Base-by-base conservation (phyloP, 192 early-diverging fungal species). In the Coemansia guatemalensis region DNA sequence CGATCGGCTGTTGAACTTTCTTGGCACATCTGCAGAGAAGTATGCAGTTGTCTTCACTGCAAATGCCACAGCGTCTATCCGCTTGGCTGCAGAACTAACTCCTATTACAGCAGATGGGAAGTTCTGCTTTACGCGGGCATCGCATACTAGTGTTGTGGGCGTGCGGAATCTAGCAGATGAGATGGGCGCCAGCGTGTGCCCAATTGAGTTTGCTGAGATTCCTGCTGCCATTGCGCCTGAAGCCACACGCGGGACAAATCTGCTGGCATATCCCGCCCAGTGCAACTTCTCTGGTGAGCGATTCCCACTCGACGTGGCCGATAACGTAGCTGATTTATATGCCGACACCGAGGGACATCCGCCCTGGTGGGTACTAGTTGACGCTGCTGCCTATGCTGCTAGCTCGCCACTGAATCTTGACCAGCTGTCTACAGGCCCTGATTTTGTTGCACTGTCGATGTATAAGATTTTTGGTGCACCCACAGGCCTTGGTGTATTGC, bases 391-490 rank as follows among this genome's bases (percentile, higher is more conserved):
- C 0, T 90, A 83, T 60, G 78, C 78, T 14, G 81, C 90, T 35
- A 88, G 87, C n/a, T 69, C 85, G 17, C 77, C 76, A 7, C 74
- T 93, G 23, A 75, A 85, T 21, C 83, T 93, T 1, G 69, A 76
- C 22, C 57, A 66, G n/a, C 69, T 78, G 23, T 57, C 62, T 0
- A 51, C 68, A 2, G 78, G 79, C 21, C 85, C 86, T 2, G 90
- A 93, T 59, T 94, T 93, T 73, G 67, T 87, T 5, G 82, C 81
- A 7, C 32, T 94, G 33, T 92, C 90, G 6, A 92, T 95, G 73
- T 94, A 95, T 85, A 95, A 95, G 66, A 84, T 93, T 44, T 93
- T 95, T 77, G 93, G 93, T 9, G 88, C 87, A 49, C 93, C 93
- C 7, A 92, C 91, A 21, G 92, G 92, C 3, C 62, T 95, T 5